These are phyloP conservation scores for Sugiyamaella mastotermitis DNA, from an alignment of 805 yeast genomes.

Conservation along the genomic window DNA sequence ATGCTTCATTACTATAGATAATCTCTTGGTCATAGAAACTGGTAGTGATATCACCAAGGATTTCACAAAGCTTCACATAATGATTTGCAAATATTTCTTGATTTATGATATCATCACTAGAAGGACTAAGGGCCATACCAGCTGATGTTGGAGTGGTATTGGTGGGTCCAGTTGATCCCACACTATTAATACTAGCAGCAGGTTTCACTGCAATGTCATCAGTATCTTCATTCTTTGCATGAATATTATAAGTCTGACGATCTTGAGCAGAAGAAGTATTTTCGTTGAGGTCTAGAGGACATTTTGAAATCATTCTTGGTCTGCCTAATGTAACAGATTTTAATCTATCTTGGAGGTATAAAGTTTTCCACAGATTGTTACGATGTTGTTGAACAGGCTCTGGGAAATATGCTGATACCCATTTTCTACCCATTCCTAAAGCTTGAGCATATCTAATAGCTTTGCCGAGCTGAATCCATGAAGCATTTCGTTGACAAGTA, in stretches of 20 bases:
- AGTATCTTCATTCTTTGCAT: not conserved
- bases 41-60: conserved; percentile 11
- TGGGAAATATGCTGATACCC: conserved; percentile 14
- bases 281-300: conserved; percentile 8
- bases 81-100: not conserved
- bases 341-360: conserved; percentile 12
- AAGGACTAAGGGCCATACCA: no score
- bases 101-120: no score
- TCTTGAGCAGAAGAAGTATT: not conserved
- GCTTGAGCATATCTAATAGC: conserved; percentile 40
- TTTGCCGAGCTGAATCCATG: conserved; percentile 39
- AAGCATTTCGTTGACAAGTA: conserved; percentile 29
- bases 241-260: no score
- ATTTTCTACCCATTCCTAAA: conserved; percentile 28
- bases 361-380: conserved; percentile 7
- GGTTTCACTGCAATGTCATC: not conserved
- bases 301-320: conserved; percentile 5
- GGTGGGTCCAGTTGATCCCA: no score
- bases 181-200: not conserved
- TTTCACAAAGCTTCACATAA: conserved; percentile 10
- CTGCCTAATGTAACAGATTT: conserved; percentile 11
- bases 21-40: conserved; percentile 11
- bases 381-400: conserved; percentile 8
- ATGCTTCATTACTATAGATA: conserved; percentile 10
- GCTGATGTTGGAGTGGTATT: no score